phyloP scores from a whole-genome alignment of 2,329 filamentous ascomycete species.

The Ophiostoma novo-ulmi region DNA sequence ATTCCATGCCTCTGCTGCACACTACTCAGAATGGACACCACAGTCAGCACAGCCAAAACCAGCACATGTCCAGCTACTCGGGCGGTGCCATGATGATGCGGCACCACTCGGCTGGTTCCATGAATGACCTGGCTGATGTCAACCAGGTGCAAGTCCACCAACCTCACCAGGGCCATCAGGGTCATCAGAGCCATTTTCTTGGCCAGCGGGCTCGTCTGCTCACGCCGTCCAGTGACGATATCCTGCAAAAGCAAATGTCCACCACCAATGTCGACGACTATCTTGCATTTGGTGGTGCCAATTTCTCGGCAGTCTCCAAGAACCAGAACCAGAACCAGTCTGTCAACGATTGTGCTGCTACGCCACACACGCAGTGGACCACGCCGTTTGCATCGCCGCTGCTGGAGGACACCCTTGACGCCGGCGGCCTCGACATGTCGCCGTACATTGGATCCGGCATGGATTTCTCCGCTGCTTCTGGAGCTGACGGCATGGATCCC shows the following conservation, averaged over 20 bases:
- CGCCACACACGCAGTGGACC: constrained; percentile 11
- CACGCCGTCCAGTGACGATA: neutral
- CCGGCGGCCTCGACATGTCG: neutral
- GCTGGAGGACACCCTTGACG: constrained; percentile 7
- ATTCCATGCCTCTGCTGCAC: constrained; percentile 6
- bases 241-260: neutral
- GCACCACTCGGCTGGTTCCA: constrained; percentile 7
- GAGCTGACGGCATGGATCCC: neutral
- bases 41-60: neutral
- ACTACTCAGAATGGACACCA: neutral
- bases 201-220: neutral
- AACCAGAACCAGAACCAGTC: neutral
- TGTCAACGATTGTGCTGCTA: neutral
- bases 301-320: neutral
- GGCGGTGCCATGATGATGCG: constrained; percentile 8
- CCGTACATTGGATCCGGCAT: constrained; percentile 5
- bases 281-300: neutral
- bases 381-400: constrained; percentile 14
- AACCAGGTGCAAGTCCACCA: neutral
- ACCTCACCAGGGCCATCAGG: neutral
- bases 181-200: neutral
- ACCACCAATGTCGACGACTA: neutral
- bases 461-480: neutral
- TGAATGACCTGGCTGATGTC: neutral
- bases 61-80: neutral